Evolutionary conservation across 352 stramenopile species (phyloP).

Genomic region (Pythium graminicola): DNA sequence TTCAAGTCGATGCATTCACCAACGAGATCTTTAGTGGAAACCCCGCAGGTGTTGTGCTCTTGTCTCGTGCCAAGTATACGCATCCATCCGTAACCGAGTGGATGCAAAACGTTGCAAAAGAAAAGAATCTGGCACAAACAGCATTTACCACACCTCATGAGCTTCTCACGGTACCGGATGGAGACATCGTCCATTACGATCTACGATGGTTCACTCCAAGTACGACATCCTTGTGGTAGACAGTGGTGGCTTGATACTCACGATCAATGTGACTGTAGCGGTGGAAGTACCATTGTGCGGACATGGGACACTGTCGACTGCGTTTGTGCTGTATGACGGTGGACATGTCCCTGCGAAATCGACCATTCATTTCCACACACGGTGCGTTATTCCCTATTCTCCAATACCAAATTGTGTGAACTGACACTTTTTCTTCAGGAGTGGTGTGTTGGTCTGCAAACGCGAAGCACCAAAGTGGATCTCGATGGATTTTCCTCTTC

Average conservation of each 20-base stretch:
- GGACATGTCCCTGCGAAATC: constrained; percentile 27
- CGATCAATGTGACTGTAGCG: constrained; percentile 13
- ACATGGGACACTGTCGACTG: constrained; percentile 87
- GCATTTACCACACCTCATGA: constrained; percentile 62
- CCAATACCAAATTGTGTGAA: not conserved
- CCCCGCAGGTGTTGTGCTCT: constrained; percentile 85
- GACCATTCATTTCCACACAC: constrained; percentile 67
- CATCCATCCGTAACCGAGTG: constrained; percentile 24
- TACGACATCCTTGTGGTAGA: constrained; percentile 12
- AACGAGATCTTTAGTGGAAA: constrained; percentile 77
- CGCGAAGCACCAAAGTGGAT: constrained; percentile 32
- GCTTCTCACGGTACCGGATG: not conserved
- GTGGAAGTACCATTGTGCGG: constrained; percentile 87
- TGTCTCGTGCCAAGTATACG: constrained; percentile 30
- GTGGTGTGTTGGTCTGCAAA: constrained; percentile 37
- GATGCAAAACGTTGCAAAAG: constrained; percentile 76
- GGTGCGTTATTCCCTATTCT: constrained; percentile 20
- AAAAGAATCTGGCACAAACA: constrained; percentile 93
- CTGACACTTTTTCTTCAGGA: constrained; percentile 19
- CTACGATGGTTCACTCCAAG: constrained; percentile 62
- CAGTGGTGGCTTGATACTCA: not conserved
- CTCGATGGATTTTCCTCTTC: constrained; percentile 55
- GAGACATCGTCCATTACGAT: constrained; percentile 29
- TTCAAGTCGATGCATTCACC: constrained; percentile 50
- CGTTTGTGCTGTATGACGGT: constrained; percentile 66